phyloP scores from a whole-genome alignment of 1,139 yeast genomes.

The Meyerozyma athensensis region DNA sequence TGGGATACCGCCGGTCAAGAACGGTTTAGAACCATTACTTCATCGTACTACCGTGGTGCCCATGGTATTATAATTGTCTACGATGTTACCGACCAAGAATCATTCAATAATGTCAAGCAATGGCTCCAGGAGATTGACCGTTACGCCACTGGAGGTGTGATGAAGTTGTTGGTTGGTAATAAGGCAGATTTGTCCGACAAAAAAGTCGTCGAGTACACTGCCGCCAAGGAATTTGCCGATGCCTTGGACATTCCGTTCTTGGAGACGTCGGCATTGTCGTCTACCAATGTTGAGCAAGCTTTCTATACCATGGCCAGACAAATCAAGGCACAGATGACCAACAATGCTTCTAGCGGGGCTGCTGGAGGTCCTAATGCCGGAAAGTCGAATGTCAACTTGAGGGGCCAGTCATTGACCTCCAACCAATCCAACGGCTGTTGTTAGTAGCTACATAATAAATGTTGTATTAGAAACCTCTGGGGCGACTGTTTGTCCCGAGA shows the following conservation, averaged over 20 bases:
- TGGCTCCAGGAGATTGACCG: conserved; percentile 99
- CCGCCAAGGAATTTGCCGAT: conserved; percentile 97
- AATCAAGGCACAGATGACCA: conserved; percentile 94
- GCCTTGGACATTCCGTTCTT: conserved; percentile 91
- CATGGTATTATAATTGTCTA: conserved; percentile 97
- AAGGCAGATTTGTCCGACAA: conserved; percentile 93
- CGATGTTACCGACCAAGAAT: conserved; percentile 97
- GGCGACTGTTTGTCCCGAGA: too few relatives aligned
- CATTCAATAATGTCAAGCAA: conserved; percentile 94
- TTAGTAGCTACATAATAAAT: conserved; percentile 22
- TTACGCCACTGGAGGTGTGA: conserved; percentile 96
- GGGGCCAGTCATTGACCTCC: conserved; percentile 80
- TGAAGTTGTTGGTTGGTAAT: conserved; percentile 93
- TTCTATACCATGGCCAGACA: conserved; percentile 98
- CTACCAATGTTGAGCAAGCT: conserved; percentile 97
- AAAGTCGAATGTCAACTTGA: conserved; percentile 76
- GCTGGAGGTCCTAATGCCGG: conserved; percentile 35
- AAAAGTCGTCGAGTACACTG: conserved; percentile 93
- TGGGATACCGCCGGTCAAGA: conserved; percentile 99
- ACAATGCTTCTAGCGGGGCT: conserved; percentile 35
- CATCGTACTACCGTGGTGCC: conserved; percentile 97
- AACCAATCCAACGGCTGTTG: conserved; percentile 75
- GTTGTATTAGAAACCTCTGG: neutral
- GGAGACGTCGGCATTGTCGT: conserved; percentile 93
- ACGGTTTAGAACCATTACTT: conserved; percentile 94